Conservation (phyloP, 2,329 filamentous ascomycete species). For the Pyricularia sp. region DNA sequence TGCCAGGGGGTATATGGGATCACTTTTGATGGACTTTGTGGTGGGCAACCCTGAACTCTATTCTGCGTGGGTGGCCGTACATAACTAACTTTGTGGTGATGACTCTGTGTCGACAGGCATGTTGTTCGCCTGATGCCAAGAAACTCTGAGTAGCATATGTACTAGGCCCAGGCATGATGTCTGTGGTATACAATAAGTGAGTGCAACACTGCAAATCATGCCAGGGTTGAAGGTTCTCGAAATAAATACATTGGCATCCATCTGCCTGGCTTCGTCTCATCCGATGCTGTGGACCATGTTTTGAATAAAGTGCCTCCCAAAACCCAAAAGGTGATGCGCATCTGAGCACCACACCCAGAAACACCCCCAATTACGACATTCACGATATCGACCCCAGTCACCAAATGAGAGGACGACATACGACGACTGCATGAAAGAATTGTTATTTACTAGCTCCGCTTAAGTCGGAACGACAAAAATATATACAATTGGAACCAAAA, state of each 20-base stretch:
- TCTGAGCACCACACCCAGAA: neutral
- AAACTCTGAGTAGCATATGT: too few relatives aligned
- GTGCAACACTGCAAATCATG: too few relatives aligned
- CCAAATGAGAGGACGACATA: neutral
- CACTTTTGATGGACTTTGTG: neutral
- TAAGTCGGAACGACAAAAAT: neutral
- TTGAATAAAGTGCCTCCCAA: neutral
- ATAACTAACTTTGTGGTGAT: too few relatives aligned
- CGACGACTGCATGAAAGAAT: neutral
- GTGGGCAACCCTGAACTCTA: too few relatives aligned
- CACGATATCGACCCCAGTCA: neutral
- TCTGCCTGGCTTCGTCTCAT: neutral
- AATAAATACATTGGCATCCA: neutral
- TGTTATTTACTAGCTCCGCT: neutral
- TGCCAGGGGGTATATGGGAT: neutral
- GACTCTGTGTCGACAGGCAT: too few relatives aligned
- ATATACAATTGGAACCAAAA: neutral
- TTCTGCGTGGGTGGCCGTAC: too few relatives aligned
- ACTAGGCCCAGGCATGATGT: too few relatives aligned
- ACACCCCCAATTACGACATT: neutral
- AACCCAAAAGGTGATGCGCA: neutral
- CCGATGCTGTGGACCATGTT: neutral
- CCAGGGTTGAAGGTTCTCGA: neutral
- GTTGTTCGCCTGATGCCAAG: too few relatives aligned
- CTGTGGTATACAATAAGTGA: neutral